phyloP scores from a whole-genome alignment of 352 stramenopile genomes.

The Pythium sukuiense region DNA sequence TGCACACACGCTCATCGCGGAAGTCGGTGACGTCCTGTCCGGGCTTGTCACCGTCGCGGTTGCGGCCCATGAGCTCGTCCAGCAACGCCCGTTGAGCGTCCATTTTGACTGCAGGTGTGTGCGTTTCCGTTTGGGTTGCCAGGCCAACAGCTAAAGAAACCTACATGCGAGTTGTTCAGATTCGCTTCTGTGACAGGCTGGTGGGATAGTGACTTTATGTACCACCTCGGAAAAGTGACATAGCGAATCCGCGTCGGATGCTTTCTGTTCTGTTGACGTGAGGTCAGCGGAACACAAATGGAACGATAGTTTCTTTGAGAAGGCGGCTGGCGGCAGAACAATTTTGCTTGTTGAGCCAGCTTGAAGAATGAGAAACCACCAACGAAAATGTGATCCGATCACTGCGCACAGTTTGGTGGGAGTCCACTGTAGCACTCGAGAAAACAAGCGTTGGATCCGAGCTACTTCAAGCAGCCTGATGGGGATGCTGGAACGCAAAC shows the following conservation, averaged over 20 bases:
- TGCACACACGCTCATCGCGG: slow-evolving; percentile 71
- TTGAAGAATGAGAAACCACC: not conserved
- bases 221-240: not conserved
- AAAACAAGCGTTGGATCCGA: not conserved
- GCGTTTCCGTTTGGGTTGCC: not conserved
- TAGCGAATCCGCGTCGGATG: not conserved
- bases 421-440: not conserved
- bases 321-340: not conserved
- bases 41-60: slow-evolving; percentile 86
- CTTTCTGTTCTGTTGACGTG: not conserved
- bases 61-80: slow-evolving; percentile 90
- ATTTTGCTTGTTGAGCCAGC: not conserved
- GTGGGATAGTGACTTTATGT: not conserved
- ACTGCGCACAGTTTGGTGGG: not conserved
- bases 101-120: slow-evolving; percentile 33
- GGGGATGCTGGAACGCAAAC: not conserved
- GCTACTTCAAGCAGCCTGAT: not conserved
- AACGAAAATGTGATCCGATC: not conserved
- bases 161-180: not conserved
- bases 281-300: not conserved
- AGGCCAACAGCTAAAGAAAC: not conserved
- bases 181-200: not conserved
- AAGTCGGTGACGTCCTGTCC: slow-evolving; percentile 81
- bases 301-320: not conserved
- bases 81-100: slow-evolving; percentile 85